Evolutionary conservation across 2,329 filamentous ascomycete species (phyloP), one percentile per base, ranked within the genome.

Genomic region (Stagonosporopsis cucurbitacearum): DNA sequence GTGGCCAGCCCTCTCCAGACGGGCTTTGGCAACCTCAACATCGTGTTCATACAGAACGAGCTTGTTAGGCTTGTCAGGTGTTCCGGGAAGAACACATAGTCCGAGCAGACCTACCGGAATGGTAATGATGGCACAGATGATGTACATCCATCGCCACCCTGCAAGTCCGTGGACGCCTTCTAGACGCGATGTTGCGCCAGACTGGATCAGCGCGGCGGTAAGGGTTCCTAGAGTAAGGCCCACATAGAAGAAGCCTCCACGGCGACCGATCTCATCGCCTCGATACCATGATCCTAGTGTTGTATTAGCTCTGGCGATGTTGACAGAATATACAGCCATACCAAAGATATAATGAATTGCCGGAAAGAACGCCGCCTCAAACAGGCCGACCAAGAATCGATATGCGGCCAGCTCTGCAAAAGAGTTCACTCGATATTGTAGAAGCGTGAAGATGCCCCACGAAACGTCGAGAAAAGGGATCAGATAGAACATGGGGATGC

Each of bases 401-500:
- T 84, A 84, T 0, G 80, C 80, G 41, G 79, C 79, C 8, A 85
- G 54, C 47, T 86, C 83, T 0, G 78, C 76, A 58, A 78, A 84
- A 2, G 77, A 74, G 2, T 76, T 71, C 0, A 79, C 79, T 5
- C 82, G 79, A 50, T 80, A 85, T 54, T 85, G 82, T 3, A 85
- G 71, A 8, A 87, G 74, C 0, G 84, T 86, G 56, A 86, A 83
- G 15, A 85, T 68, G 0, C 82, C 83, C 84, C 84, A 86, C 2
- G 74, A 67, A 1, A 85, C 59, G 54, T 85, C 82, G 57, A 84
- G 73, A 8, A 77, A 74, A 0, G 84, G 83, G 6, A 85, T 77
- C 0, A 82, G 61, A 70, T 78, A 84, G 50, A 79, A 77, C 70
- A 85, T 81, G 0, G 81, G 67, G 9, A 72, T 44, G 6, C 65